phyloP scores from a whole-genome alignment of 108 stramenopile genomes.

The Nitzschia inconspicua region DNA sequence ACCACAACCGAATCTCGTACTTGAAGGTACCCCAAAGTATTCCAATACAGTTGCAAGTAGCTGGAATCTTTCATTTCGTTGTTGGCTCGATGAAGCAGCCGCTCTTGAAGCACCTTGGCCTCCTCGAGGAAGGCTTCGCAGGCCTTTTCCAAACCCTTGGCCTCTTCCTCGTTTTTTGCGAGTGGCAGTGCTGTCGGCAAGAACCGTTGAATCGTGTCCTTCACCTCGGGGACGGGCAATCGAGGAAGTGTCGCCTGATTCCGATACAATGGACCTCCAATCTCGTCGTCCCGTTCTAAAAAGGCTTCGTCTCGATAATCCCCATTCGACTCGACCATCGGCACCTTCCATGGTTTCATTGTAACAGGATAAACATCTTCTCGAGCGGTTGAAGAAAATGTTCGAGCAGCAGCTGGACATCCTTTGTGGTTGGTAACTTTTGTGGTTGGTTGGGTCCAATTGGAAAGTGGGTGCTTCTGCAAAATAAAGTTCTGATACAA shows the following conservation, averaged over 20 bases:
- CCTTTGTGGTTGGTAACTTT: too few relatives aligned
- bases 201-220: constrained; percentile 63
- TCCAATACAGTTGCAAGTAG: constrained; percentile 90
- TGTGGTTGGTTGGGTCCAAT: too few relatives aligned
- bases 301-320: constrained; percentile 69
- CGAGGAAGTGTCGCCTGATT: constrained; percentile 56
- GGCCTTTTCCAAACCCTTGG: constrained; percentile 39
- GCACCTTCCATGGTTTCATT: constrained; percentile 48
- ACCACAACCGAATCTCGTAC: constrained; percentile 84
- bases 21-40: constrained; percentile 78
- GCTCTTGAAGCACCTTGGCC: constrained; percentile 55
- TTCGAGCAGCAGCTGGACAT: too few relatives aligned
- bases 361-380: too few relatives aligned
- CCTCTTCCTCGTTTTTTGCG: constrained; percentile 54
- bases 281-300: constrained; percentile 55
- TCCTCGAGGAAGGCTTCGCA: constrained; percentile 54
- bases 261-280: constrained; percentile 48
- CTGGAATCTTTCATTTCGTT: constrained; percentile 52
- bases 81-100: constrained; percentile 45
- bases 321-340: constrained; percentile 64
- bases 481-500: too few relatives aligned
- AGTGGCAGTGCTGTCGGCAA: constrained; percentile 68
- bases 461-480: too few relatives aligned
- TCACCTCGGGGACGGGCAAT: constrained; percentile 66
- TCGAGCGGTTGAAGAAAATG: too few relatives aligned